Conservation (phyloP, 2,329 filamentous ascomycete genomes). For the Diaporthe helianthi region DNA sequence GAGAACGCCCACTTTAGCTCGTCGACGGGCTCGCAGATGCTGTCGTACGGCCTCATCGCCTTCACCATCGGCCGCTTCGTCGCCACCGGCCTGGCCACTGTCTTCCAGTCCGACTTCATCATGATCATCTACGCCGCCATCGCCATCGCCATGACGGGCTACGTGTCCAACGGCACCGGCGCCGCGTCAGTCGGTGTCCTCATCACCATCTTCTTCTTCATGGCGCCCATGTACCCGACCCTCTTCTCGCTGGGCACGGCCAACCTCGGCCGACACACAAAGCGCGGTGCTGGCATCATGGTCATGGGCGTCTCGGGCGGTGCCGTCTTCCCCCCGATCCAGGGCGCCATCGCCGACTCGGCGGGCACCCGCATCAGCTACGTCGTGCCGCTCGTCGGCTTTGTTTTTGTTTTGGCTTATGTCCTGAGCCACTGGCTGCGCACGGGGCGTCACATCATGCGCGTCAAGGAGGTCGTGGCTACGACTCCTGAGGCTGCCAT, state of each 20-base stretch:
- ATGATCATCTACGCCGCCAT: conserved; percentile 51
- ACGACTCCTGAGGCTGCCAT: conserved; percentile 33
- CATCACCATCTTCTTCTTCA: conserved; percentile 63
- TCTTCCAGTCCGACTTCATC: conserved; percentile 59
- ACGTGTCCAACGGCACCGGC: conserved; percentile 40
- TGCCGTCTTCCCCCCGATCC: conserved; percentile 61
- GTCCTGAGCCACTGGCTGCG: conserved; percentile 43
- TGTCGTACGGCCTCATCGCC: conserved; percentile 64
- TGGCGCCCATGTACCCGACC: conserved; percentile 64
- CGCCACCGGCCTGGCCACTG: conserved; percentile 58
- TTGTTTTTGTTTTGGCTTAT: conserved; percentile 47
- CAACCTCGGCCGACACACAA: conserved; percentile 63
- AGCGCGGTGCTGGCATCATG: conserved; percentile 60
- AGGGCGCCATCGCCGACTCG: conserved; percentile 52
- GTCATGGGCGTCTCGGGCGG: conserved; percentile 62
- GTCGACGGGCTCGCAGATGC: conserved; percentile 53
- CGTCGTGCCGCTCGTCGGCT: conserved; percentile 51
- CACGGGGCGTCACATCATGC: conserved; percentile 42
- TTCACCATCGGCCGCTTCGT: conserved; percentile 67
- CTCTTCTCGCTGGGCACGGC: conserved; percentile 66
- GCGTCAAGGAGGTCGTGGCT: conserved; percentile 42
- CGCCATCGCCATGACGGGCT: conserved; percentile 56
- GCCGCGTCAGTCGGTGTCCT: conserved; percentile 62
- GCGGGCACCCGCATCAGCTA: conserved; percentile 50
- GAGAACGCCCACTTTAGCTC: conserved; percentile 40